Evolutionary conservation across 345 rosid genomes (phyloP).

Genomic region (Hibiscus mutabilis): DNA sequence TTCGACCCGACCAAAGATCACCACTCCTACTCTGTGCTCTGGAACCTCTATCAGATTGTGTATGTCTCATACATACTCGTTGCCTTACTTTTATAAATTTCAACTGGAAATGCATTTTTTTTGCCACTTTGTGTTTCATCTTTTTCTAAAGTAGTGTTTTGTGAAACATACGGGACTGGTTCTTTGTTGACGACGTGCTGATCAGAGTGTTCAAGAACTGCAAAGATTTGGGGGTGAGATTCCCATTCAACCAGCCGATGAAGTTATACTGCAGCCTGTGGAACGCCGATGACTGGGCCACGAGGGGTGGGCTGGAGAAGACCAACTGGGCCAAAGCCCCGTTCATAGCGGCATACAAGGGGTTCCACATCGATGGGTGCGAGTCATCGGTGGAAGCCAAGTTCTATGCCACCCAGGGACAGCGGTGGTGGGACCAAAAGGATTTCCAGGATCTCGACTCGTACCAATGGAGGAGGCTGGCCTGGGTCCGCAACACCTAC

Average conservation of each 20-base stretch:
- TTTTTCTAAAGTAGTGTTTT: neutral
- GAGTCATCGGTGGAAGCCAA: slow-evolving; percentile 59
- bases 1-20: slow-evolving; percentile 56
- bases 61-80: slow-evolving; percentile 21
- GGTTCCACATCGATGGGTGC: slow-evolving; percentile 64
- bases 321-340: slow-evolving; percentile 82
- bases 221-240: slow-evolving; percentile 62
- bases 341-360: slow-evolving; percentile 46
- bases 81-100: neutral
- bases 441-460: slow-evolving; percentile 55
- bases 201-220: slow-evolving; percentile 78
- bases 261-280: slow-evolving; percentile 74
- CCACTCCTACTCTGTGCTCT: slow-evolving; percentile 63
- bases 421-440: slow-evolving; percentile 68
- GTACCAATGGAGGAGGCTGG: slow-evolving; percentile 41
- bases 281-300: slow-evolving; percentile 93
- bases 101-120: neutral
- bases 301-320: slow-evolving; percentile 80
- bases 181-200: slow-evolving; percentile 63
- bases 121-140: neutral
- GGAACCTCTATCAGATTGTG: slow-evolving; percentile 68
- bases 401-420: slow-evolving; percentile 66
- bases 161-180: neutral
- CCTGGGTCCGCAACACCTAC: slow-evolving; percentile 45
- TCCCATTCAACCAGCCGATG: slow-evolving; percentile 82